Evolutionary conservation across 441 rosid species (phyloP).

Genomic region (Adansonia madagascariensis): DNA sequence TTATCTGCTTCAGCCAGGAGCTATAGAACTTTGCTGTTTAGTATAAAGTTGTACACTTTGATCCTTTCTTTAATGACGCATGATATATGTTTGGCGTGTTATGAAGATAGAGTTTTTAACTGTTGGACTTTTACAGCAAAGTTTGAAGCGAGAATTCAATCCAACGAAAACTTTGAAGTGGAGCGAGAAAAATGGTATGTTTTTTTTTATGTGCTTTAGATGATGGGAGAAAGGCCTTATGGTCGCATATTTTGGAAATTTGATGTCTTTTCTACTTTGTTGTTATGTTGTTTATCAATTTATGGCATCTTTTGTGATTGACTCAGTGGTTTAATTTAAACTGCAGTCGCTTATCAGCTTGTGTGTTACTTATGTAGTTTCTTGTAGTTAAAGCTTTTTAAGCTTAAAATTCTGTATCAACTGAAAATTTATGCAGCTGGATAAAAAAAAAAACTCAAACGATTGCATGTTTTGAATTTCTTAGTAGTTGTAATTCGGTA

Average conservation of each 20-base stretch:
- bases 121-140: constrained; percentile 15
- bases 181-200: constrained; percentile 37
- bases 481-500: background rate
- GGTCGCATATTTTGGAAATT: background rate
- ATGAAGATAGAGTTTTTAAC: constrained; percentile 7
- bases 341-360: background rate
- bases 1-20: background rate
- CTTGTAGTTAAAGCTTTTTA: background rate
- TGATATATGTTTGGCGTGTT: background rate
- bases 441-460: background rate
- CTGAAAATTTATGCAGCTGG: background rate
- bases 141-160: constrained; percentile 12
- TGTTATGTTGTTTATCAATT: background rate
- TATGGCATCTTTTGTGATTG: background rate
- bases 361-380: background rate
- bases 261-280: background rate
- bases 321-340: background rate
- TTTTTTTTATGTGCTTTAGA: constrained; percentile 14
- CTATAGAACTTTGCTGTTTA: background rate
- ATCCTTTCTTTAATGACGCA: background rate
- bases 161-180: background rate
- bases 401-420: background rate
- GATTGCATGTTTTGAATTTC: background rate
- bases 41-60: background rate
- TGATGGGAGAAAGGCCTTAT: background rate